Evolutionary conservation across 495 filamentous ascomycete genomes (phyloP).

Genomic region (Penicillium macrosclerotiorum): DNA sequence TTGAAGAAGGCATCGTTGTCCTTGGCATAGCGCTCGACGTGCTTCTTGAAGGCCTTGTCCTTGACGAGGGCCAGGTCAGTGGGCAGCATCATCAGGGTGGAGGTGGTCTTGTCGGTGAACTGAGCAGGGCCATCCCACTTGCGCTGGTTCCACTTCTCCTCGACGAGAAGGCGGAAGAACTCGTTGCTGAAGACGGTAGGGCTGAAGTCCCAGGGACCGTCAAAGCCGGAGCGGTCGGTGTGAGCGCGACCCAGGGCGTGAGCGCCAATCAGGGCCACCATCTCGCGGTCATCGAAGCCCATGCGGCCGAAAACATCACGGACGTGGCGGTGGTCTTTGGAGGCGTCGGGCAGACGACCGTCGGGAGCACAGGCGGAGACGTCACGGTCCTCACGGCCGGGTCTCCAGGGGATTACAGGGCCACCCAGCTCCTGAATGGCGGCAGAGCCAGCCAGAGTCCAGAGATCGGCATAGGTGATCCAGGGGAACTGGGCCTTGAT

Average conservation of each 20-base stretch:
- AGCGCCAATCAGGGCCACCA: slow-evolving; percentile 85
- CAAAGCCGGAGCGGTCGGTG: slow-evolving; percentile 81
- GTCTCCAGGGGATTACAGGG: slow-evolving; percentile 83
- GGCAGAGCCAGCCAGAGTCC: slow-evolving; percentile 84
- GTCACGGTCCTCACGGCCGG: slow-evolving; percentile 81
- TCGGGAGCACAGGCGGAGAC: slow-evolving; percentile 89
- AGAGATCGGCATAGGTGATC: slow-evolving; percentile 95
- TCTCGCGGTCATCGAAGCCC: slow-evolving; percentile 97
- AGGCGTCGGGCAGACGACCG: slow-evolving; percentile 88
- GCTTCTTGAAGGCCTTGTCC: slow-evolving; percentile 82
- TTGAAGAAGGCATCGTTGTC: slow-evolving; percentile 91
- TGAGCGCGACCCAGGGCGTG: slow-evolving; percentile 95
- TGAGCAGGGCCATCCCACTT: slow-evolving; percentile 93
- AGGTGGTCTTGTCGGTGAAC: slow-evolving; percentile 79
- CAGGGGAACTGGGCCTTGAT: slow-evolving; percentile 88
- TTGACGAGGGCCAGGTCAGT: slow-evolving; percentile 84
- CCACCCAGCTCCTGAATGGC: slow-evolving; percentile 96
- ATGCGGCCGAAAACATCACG: slow-evolving; percentile 93
- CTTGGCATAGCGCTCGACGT: slow-evolving; percentile 88
- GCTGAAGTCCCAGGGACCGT: slow-evolving; percentile 95
- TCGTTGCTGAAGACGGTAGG: slow-evolving; percentile 94
- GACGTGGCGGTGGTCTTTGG: slow-evolving; percentile 78
- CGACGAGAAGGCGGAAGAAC: slow-evolving; percentile 80
- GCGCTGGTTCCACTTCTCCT: slow-evolving; percentile 88
- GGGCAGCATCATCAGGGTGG: slow-evolving; percentile 95